A percentile compares a stretch with the other conserved stretches of the same genome.
These are phyloP conservation scores for Hymenoscyphus albidus DNA, from an alignment of 2,329 filamentous ascomycete genomes.

Conservation along the genomic window DNA sequence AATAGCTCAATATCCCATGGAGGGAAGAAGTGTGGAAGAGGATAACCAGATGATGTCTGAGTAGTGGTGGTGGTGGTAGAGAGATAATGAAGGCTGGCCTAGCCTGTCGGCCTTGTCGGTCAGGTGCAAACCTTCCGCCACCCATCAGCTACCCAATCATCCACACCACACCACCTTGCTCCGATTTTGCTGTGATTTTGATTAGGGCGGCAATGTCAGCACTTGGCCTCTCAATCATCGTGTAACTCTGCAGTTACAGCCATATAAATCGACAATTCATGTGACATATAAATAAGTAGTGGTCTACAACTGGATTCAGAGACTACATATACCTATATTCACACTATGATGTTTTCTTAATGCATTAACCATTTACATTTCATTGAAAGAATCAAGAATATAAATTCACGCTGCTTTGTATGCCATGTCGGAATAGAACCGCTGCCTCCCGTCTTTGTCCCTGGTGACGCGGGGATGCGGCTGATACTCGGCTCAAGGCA, in stretches of 20 bases:
- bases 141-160: neutral
- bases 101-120: neutral
- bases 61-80: neutral
- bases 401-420: neutral
- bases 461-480: neutral
- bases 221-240: neutral
- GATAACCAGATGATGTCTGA: neutral
- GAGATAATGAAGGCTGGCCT: neutral
- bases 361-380: too few relatives aligned
- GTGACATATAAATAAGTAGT: neutral
- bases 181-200: too few relatives aligned
- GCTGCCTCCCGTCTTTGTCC: neutral
- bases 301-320: neutral
- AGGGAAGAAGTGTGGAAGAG: neutral
- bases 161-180: neutral
- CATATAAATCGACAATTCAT: neutral
- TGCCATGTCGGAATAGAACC: neutral
- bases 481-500: neutral
- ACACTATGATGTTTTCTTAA: too few relatives aligned
- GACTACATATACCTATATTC: too few relatives aligned
- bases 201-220: neutral
- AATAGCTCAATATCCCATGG: neutral
- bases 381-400: too few relatives aligned
- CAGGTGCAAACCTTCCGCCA: neutral
- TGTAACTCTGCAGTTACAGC: neutral